Conservation (phyloP, 2,329 filamentous ascomycete species). For the Colletotrichum costaricense region DNA sequence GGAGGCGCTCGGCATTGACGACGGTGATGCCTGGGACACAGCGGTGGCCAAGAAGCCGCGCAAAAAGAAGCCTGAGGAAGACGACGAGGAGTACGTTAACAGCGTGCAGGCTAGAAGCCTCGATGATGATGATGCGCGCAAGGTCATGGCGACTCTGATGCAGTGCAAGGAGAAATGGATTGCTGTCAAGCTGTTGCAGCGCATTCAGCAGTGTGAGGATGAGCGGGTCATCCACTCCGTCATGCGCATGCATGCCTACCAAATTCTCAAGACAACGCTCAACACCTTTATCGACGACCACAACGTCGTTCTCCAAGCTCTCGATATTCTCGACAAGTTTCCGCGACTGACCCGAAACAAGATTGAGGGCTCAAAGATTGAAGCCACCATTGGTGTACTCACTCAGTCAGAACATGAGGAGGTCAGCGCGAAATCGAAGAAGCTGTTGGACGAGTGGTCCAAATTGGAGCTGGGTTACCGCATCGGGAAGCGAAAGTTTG, state of each 20-base stretch:
- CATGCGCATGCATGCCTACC: constrained; percentile 96
- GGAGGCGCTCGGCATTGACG: constrained; percentile 95
- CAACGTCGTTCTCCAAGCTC: constrained; percentile 88
- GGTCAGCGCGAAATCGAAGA: constrained; percentile 77
- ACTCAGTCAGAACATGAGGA: constrained; percentile 76
- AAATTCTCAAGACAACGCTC: constrained; percentile 89
- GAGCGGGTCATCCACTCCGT: constrained; percentile 89
- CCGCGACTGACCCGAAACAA: constrained; percentile 96
- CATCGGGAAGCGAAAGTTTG: constrained; percentile 89
- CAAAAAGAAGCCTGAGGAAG: constrained; percentile 91
- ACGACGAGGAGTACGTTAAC: constrained; percentile 96
- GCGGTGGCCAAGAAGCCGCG: constrained; percentile 88
- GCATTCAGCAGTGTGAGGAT: constrained; percentile 88
- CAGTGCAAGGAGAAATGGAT: constrained; percentile 99
- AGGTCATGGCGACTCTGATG: constrained; percentile 96
- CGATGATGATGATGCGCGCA: constrained; percentile 85
- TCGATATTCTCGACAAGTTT: constrained; percentile 89
- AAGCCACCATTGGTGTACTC: constrained; percentile 79
- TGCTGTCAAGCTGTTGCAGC: constrained; percentile 90
- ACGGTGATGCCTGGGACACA: constrained; percentile 91
- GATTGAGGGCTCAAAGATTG: constrained; percentile 95
- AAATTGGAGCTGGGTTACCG: constrained; percentile 91
- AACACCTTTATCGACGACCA: constrained; percentile 88
- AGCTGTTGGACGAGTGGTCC: constrained; percentile 85
- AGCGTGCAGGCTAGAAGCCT: constrained; percentile 84